phyloP scores from a whole-genome alignment of 164 flowering plant genomes.

The Protea cynaroides region DNA sequence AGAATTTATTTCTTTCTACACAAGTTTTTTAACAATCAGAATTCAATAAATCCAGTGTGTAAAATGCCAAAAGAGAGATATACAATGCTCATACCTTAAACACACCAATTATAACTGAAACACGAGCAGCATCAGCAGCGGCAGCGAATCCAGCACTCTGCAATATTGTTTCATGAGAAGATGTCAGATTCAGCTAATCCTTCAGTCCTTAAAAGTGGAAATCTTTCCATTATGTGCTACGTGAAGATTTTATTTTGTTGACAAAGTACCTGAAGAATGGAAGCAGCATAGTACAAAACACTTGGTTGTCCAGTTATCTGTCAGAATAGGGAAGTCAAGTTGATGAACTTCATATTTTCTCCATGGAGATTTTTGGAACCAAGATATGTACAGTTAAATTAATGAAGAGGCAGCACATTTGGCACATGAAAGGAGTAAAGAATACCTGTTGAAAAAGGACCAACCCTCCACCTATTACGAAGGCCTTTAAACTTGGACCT shows the following conservation, averaged over 20 bases:
- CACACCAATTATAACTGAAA: slow-evolving; percentile 77
- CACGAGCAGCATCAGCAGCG: slow-evolving; percentile 86
- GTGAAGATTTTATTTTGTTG: neutral
- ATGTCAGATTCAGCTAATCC: neutral
- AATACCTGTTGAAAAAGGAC: slow-evolving; percentile 91
- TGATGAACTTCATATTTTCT: too few relatives aligned
- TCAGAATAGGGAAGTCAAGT: slow-evolving; percentile 12
- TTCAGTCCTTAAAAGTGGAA: neutral
- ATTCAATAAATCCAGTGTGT: neutral
- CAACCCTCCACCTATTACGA: slow-evolving; percentile 87
- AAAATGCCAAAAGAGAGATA: neutral
- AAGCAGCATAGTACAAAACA: slow-evolving; percentile 91
- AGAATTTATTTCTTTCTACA: neutral
- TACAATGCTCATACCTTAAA: slow-evolving; percentile 55
- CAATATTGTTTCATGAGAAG: neutral
- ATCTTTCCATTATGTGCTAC: neutral
- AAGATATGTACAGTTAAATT: neutral
- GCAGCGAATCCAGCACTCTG: slow-evolving; percentile 94
- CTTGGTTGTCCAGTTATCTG: slow-evolving; percentile 99
- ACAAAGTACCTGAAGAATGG: slow-evolving; percentile 83
- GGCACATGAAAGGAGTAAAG: slow-evolving; percentile 4
- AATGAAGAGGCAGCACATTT: neutral
- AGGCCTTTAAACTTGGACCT: slow-evolving; percentile 86
- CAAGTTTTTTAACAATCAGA: neutral
- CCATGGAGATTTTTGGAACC: neutral